Conservation (phyloP, 108 stramenopile genomes). For the Cylindrotheca fusiformis region DNA sequence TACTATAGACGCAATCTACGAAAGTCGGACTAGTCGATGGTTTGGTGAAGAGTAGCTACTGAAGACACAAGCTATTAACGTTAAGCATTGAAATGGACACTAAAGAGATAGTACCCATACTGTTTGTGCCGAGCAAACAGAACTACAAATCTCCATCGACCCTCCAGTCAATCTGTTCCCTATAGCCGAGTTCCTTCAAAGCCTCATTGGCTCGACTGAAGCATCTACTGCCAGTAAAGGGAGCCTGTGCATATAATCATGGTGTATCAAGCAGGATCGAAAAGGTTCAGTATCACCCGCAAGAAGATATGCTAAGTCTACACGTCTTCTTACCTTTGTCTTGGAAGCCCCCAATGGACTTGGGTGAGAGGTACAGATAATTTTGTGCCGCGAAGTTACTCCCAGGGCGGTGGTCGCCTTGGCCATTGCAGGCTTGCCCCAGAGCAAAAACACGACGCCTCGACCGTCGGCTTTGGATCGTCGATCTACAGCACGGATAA, state of each 20-base stretch:
- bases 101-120: no score
- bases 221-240: constrained; percentile 91
- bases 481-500: constrained; percentile 68
- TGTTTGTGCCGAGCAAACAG: no score
- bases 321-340: constrained; percentile 36
- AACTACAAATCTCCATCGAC: constrained; percentile 35
- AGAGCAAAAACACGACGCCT: constrained; percentile 94
- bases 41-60: no score
- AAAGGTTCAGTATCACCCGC: no score
- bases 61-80: no score
- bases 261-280: no score
- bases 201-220: constrained; percentile 89
- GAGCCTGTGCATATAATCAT: constrained; percentile 34
- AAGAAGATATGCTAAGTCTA: no score
- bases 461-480: constrained; percentile 12
- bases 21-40: no score
- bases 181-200: constrained; percentile 62
- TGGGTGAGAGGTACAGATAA: constrained; percentile 87
- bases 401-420: constrained; percentile 60
- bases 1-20: no score
- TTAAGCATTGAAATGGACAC: no score
- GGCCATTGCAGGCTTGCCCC: constrained; percentile 94
- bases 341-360: constrained; percentile 91
- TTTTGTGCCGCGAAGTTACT: constrained; percentile 28
- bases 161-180: constrained; percentile 85